phyloP scores from a whole-genome alignment of 169 alveolate species.

The Babesia ovata region DNA sequence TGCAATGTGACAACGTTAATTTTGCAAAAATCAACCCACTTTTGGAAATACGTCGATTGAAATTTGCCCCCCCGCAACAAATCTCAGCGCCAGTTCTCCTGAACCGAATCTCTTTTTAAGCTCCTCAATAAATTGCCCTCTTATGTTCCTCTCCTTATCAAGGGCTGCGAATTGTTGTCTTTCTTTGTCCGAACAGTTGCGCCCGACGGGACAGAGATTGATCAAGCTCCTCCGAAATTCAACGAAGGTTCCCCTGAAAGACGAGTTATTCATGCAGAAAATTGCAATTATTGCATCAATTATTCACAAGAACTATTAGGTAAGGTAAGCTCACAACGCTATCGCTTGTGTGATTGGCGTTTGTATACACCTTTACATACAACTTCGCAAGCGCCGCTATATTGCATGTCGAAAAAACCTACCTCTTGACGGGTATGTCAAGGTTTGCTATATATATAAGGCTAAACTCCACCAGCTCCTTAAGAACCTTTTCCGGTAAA shows the following conservation, averaged over 20 bases:
- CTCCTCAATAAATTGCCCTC: slow-evolving; percentile 33
- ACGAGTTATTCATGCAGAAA: background rate
- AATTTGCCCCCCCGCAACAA: slow-evolving; percentile 96
- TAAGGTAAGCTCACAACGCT: too few species aligned
- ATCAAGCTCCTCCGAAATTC: slow-evolving; percentile 94
- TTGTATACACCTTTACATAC: background rate
- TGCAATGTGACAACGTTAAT: too few species aligned
- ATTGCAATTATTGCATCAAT: background rate
- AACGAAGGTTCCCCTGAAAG: slow-evolving; percentile 89
- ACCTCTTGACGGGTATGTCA: slow-evolving; percentile 65
- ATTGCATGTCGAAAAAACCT: background rate
- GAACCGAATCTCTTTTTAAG: slow-evolving; percentile 12
- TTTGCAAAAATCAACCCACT: slow-evolving; percentile 48
- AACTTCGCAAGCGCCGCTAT: background rate
- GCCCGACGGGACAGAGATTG: slow-evolving; percentile 95
- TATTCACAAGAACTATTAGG: background rate
- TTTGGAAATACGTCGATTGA: slow-evolving; percentile 93
- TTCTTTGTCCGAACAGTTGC: slow-evolving; percentile 92
- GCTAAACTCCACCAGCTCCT: slow-evolving; percentile 25
- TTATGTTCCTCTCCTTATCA: slow-evolving; percentile 75
- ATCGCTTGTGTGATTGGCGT: too few species aligned
- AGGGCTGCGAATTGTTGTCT: slow-evolving; percentile 87
- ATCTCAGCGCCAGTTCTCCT: slow-evolving; percentile 74
- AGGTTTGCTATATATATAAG: slow-evolving; percentile 47
- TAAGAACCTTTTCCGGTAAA: slow-evolving; percentile 23